Evolutionary conservation across 2,329 filamentous ascomycete genomes (phyloP), one percentile per base, ranked within the genome.

Genomic region (Calonectria hongkongensis): DNA sequence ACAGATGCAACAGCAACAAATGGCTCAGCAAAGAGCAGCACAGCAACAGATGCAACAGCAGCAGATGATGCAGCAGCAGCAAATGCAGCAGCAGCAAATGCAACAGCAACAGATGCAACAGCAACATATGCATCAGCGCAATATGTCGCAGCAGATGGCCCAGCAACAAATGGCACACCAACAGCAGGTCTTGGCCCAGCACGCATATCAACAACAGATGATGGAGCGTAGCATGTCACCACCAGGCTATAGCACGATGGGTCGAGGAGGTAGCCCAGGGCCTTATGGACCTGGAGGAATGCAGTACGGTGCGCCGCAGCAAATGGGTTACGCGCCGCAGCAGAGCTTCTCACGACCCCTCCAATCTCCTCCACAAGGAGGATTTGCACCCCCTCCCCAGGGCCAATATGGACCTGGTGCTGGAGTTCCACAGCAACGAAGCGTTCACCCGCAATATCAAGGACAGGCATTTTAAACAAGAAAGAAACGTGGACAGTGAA

Each of bases 1-100:
- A 15, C 83, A 86, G 66, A 79, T 83, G 66, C 76, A 81, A 2
- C 76, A 79, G 43, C 78, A 79, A 21, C 93, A 92, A 51, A 91
- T 93, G 72, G 91, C 76, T 10, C 81, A 82, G 39, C 80, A 83
- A 48, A 56, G 66, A 21, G 54, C 66, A 27, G 66, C 66, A 50
- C 82, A 84, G 68, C 66, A 69, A 39, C 67, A 92, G 69, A 70
- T 72, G 69, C 66, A 66, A 0, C 72, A 74, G 36, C 75, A 77
- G 30, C 76, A 78, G 54, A 77, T 69, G 64, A 58, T 67, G 50
- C 76, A 74, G 27, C 76, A 79, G 41, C 79, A 80, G 54, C 78
- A 80, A 5, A 75, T 78, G 74, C 66, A 68, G 12, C 66, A 68
- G 8, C 66, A 62, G 36, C 67, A 92, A 69, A 70, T 72, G 68